These are phyloP conservation scores for Arabidopsis hybrid DNA, from an alignment of 441 rosid species.

Conservation along the genomic window DNA sequence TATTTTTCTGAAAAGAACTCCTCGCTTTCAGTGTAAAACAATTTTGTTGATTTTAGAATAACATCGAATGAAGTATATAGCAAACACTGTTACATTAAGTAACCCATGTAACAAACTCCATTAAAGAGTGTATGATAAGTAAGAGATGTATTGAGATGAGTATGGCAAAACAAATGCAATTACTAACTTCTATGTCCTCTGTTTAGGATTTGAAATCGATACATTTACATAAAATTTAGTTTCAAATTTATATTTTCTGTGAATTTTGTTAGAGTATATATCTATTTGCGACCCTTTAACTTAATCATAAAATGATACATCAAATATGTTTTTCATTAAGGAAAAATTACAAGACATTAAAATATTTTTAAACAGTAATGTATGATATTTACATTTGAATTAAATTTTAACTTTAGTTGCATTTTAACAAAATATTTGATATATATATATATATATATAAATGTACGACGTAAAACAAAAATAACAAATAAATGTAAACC, in stretches of 20 bases:
- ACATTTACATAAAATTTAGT: too few relatives aligned
- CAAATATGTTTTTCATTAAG: background rate
- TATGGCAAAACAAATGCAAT: background rate
- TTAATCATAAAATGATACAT: background rate
- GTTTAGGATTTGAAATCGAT: background rate
- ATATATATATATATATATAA: too few relatives aligned
- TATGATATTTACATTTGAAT: background rate
- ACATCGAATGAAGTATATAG: too few relatives aligned
- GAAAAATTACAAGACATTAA: too few relatives aligned
- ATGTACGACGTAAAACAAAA: background rate
- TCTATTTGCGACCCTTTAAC: background rate
- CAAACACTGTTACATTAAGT: background rate
- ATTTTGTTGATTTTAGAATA: too few relatives aligned
- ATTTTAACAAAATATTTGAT: background rate
- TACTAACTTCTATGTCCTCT: background rate
- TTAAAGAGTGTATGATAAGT: background rate
- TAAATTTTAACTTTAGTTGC: too few relatives aligned
- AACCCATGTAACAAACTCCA: conserved; percentile 9
- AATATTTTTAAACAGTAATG: too few relatives aligned
- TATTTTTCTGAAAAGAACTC: background rate
- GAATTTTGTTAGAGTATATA: too few relatives aligned
- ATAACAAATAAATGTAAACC: background rate
- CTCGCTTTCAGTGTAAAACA: conserved; percentile 10
- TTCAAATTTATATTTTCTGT: background rate
- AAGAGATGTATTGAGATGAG: too few relatives aligned